Base-by-base conservation (phyloP, 2,329 filamentous ascomycete genomes). In the Eurotiales sp. region DNA sequence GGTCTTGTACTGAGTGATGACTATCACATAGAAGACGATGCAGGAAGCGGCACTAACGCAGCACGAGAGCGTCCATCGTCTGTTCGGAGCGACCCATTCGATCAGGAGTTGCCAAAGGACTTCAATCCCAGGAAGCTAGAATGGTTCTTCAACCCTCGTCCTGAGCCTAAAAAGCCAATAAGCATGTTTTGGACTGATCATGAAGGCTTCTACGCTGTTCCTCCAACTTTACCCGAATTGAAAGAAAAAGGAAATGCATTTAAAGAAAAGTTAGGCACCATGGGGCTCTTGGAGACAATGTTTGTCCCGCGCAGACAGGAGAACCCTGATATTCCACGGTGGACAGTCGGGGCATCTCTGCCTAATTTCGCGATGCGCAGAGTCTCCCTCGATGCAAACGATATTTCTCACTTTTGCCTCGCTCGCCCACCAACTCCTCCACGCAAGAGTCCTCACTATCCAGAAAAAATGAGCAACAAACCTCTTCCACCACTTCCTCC, bases 341-440 rank as follows among this genome's bases (percentile, higher is more conserved):
- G 47, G 47, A 50, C 47, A 23, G 29, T 50, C 29, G 47, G 47
- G 40, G 47, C 37, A 29, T 39, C 27, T 19, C 22, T 50, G 37
- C 39, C 39, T 50, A 40, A 43, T 29, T 34, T 50, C 8, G 17
- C 27, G 10, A 23, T 50, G 32, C 37, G 47, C 41, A 37, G 47
- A 34, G 39, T 43, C 3, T 50, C 47, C 1, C 8, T 50, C 6
- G 32, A 43, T 25, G 40, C 21, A n/a, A 50, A 30, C 34, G 47
- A 50, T 29, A 25, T 50, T 10, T 50, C 47, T 50, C 47, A 43
- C 6, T 43, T 50, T 43, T 40, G 30, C 19, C 29, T 50, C 19
- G 47, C 47, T 50, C 47, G 47, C 22, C 47, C 47, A 12, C 47
- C 47, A 36, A 50, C 47, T 14, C 47, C 47, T 29, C 47, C 47